Base-by-base conservation (phyloP, 306 rosid species). In the Morella rubra region DNA sequence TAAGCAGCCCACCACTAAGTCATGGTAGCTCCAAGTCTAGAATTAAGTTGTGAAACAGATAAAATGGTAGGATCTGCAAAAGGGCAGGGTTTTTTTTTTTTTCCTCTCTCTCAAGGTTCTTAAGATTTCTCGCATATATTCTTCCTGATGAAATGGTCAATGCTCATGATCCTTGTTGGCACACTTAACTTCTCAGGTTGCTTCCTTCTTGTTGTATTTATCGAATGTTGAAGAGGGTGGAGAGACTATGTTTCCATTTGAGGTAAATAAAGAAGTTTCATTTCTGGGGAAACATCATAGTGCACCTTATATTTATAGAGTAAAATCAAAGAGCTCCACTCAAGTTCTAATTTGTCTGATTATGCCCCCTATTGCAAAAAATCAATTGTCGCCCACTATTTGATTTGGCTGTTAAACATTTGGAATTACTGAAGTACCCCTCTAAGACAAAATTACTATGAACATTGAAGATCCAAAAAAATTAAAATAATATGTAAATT, bases 211-310 rank as follows among this genome's bases (percentile, higher is more conserved):
- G 83, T 60, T 88, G 80, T 88, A 87, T 83, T 86, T 90, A 4
- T 83, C 96, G 24, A 80, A 59, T 71, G 91, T 88, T 11, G 93
- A 90, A 77, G 85, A 75, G 49, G 91, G 91, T 41, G 96, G 96
- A 74, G 91, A 88, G 77, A 90, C 96, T 62, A 81, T 88, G 93
- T 90, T 90, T 69, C 96, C 93, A 79, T 88, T 56, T 72, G 96
- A 90, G 91, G 96, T 90, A 61, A 52, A 56, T 59, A 12, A 40
- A 22, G 14, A 50, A 72, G 55, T 42, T 64, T 42, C 37, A 32
- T 32, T 3, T 32, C 2, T 32, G 37, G 37, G 37, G 37, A 32
- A 32, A 32, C 37, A 32, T 32, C 37, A 32, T 32, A 32, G 37
- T 32, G 37, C 37, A 32, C 37, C 37, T 27, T 32, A 32, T 32